Conservation (phyloP, 2,329 filamentous ascomycete genomes). For the Cytospora piceae region DNA sequence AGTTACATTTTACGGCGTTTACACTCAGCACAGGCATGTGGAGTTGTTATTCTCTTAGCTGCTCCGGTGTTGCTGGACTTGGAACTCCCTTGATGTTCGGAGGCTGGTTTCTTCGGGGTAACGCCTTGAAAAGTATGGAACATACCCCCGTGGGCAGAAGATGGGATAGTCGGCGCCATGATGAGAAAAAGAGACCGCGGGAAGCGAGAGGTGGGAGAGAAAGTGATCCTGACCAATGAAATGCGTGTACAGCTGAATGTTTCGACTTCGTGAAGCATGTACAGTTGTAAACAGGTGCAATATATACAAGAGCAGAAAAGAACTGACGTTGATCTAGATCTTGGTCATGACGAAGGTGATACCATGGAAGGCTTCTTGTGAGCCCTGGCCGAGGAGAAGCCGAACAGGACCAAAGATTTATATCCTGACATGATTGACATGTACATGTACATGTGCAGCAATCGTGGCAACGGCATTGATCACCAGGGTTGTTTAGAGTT, state of each 20-base stretch:
- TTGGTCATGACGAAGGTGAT: slow-evolving; percentile 14
- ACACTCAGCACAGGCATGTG: slow-evolving; percentile 74
- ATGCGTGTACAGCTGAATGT: background rate
- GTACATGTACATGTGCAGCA: slow-evolving; percentile 39
- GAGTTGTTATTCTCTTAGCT: slow-evolving; percentile 57
- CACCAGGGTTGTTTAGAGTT: slow-evolving; percentile 30
- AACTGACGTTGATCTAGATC: slow-evolving; percentile 9
- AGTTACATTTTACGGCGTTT: slow-evolving; percentile 75
- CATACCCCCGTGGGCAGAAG: slow-evolving; percentile 55
- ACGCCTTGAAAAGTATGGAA: slow-evolving; percentile 60
- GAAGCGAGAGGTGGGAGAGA: slow-evolving; percentile 6
- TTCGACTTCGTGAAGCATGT: slow-evolving; percentile 7
- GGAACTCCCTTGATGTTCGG: slow-evolving; percentile 45
- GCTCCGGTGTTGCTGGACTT: slow-evolving; percentile 45
- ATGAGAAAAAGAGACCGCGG: slow-evolving; percentile 31
- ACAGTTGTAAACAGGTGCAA: slow-evolving; percentile 9
- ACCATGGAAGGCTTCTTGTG: slow-evolving; percentile 8
- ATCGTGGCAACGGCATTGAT: slow-evolving; percentile 30
- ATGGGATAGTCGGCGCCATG: slow-evolving; percentile 52
- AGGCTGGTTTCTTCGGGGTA: slow-evolving; percentile 53
- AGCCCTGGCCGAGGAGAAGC: slow-evolving; percentile 37
- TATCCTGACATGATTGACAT: slow-evolving; percentile 45
- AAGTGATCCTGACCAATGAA: background rate
- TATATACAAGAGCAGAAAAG: slow-evolving; percentile 25
- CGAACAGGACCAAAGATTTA: slow-evolving; percentile 45